A percentile compares a stretch with the other conserved stretches of the same genome.
phyloP scores from a whole-genome alignment of 2,329 filamentous ascomycete genomes.

The Apiospora hydei region DNA sequence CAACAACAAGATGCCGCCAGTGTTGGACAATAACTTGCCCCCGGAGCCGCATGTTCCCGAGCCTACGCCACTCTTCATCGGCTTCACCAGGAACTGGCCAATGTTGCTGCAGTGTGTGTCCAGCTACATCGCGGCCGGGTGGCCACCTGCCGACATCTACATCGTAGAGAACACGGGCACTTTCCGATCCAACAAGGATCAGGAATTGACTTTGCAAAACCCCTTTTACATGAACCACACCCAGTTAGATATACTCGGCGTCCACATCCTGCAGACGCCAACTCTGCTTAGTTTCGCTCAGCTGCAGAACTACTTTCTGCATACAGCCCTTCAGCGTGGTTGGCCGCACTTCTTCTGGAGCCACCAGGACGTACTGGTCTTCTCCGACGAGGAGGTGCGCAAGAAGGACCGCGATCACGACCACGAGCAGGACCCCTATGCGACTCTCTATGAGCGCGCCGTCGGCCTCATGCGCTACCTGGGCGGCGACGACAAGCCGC shows the following conservation, averaged over 20 bases:
- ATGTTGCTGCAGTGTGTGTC: constrained; percentile 60
- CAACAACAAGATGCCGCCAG: constrained; percentile 38
- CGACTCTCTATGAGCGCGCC: constrained; percentile 44
- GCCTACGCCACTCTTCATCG: constrained; percentile 53
- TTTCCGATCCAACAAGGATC: constrained; percentile 55
- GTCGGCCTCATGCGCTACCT: constrained; percentile 43
- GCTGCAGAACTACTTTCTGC: constrained; percentile 57
- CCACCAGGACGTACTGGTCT: constrained; percentile 55
- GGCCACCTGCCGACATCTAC: constrained; percentile 60
- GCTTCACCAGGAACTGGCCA: constrained; percentile 61
- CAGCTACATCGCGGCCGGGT: constrained; percentile 61
- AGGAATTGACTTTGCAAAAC: constrained; percentile 55
- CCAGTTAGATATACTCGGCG: constrained; percentile 53
- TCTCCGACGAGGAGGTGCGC: constrained; percentile 49
- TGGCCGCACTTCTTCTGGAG: constrained; percentile 57
- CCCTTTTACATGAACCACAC: constrained; percentile 62
- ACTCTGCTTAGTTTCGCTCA: constrained; percentile 57
- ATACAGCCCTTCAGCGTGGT: constrained; percentile 47
- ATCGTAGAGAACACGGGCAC: constrained; percentile 63
- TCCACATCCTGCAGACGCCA: constrained; percentile 57
- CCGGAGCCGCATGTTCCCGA: constrained; percentile 44
- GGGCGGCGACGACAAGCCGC: constrained; percentile 43
- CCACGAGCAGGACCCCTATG: constrained; percentile 44
- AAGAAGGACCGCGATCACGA: constrained; percentile 46
- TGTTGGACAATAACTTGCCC: constrained; percentile 43